Evolutionary conservation across 2,329 filamentous ascomycete genomes (phyloP).

Genomic region (Cercospora zeina): DNA sequence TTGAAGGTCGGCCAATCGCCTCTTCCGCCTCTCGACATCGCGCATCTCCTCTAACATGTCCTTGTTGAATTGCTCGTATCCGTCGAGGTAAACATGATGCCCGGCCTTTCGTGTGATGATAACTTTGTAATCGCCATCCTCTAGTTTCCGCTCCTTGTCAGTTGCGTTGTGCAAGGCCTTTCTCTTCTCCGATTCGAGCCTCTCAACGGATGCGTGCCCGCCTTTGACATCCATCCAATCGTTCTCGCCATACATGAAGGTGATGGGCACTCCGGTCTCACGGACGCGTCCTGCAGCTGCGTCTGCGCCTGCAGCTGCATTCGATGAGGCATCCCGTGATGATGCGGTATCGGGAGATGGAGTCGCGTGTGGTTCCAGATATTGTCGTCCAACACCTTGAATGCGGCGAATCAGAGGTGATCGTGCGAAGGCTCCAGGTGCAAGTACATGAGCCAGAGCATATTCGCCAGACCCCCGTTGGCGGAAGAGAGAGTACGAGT

Average conservation of each 20-base stretch:
- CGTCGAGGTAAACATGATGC: conserved; percentile 72
- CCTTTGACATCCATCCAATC: conserved; percentile 98
- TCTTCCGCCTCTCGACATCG: conserved; percentile 54
- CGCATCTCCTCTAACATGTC: conserved; percentile 67
- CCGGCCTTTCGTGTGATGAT: conserved; percentile 71
- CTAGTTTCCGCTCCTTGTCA: conserved; percentile 64
- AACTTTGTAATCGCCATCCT: conserved; percentile 81
- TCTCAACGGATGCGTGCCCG: conserved; percentile 76
- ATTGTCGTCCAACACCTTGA: conserved; percentile 78
- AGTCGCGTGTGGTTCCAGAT: conserved; percentile 40
- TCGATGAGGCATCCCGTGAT: conserved; percentile 1
- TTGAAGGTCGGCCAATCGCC: conserved; percentile 26
- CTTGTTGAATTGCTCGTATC: conserved; percentile 68
- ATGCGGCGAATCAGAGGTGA: conserved; percentile 85
- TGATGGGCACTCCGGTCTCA: conserved; percentile 66
- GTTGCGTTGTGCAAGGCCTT: conserved; percentile 63
- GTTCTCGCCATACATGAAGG: conserved; percentile 95
- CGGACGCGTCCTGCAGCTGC: conserved; percentile 62
- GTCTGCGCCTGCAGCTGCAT: conserved; percentile 51
- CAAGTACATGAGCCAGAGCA: conserved; percentile 85
- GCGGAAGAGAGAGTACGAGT: conserved; percentile 90
- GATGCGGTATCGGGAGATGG: conserved; percentile 35
- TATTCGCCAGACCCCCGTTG: conserved; percentile 93
- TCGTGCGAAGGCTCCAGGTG: conserved; percentile 88
- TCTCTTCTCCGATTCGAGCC: conserved; percentile 67